Evolutionary conservation across 2,329 filamentous ascomycete species (phyloP).

Genomic region (Monilinia laxa): DNA sequence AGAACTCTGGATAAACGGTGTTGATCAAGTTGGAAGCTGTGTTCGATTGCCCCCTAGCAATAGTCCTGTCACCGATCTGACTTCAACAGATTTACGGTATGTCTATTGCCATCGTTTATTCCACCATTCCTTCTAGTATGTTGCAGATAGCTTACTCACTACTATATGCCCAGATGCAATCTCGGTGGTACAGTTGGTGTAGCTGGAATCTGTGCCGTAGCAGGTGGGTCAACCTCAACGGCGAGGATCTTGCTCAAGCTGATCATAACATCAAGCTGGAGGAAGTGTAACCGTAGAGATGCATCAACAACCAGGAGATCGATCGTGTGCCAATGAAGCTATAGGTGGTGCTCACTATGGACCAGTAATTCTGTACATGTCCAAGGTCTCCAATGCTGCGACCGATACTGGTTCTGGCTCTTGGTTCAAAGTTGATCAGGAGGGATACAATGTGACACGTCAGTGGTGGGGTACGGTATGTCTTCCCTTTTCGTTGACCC

Average conservation of each 20-base stretch:
- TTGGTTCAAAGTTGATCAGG: slow-evolving; percentile 30
- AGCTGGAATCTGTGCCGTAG: slow-evolving; percentile 38
- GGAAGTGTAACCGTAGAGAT: slow-evolving; percentile 56
- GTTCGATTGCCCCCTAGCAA: slow-evolving; percentile 52
- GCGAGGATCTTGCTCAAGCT: background rate
- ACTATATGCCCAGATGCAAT: slow-evolving; percentile 48
- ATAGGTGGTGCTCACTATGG: slow-evolving; percentile 56
- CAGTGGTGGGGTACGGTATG: slow-evolving; percentile 31
- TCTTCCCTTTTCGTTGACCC: background rate
- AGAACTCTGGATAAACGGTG: slow-evolving; percentile 48
- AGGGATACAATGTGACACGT: slow-evolving; percentile 29
- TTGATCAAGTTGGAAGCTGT: slow-evolving; percentile 46
- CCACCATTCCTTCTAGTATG: background rate
- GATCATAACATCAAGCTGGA: slow-evolving; percentile 38
- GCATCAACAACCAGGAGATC: slow-evolving; percentile 53
- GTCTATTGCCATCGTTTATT: background rate
- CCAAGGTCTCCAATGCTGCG: slow-evolving; percentile 50
- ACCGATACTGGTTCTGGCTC: slow-evolving; percentile 44
- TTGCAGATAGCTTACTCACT: background rate
- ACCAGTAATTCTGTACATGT: slow-evolving; percentile 53
- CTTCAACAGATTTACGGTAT: slow-evolving; percentile 42
- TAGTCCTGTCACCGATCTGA: slow-evolving; percentile 51
- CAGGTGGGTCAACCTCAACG: slow-evolving; percentile 15
- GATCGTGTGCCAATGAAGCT: slow-evolving; percentile 48
- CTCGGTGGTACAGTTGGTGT: slow-evolving; percentile 42